Base-by-base conservation (phyloP, 306 rosid species). In the Mimosa bimucronata region DNA sequence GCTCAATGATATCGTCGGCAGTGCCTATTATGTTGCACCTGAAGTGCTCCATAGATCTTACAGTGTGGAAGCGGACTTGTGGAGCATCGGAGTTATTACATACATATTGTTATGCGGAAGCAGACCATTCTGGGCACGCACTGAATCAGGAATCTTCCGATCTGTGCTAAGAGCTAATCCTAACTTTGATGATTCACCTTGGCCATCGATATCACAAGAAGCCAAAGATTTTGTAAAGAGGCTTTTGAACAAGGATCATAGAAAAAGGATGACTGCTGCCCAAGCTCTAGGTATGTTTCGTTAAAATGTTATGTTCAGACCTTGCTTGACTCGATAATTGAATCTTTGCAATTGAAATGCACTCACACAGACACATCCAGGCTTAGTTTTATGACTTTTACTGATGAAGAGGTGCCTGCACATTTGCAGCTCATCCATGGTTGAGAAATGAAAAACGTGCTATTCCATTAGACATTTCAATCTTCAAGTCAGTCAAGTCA, bases 21-120 rank as follows among this genome's bases (percentile, higher is more conserved):
- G 98, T 83, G 98, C 98, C 28, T 94, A 94, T 86, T 94, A 92
- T 57, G 98, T 95, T 80, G 97, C 98, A 26, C 98, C 98, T 65
- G 98, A 95, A 83, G 98, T 95, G 52, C 89, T 95, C 78, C 97
- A 95, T 87, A 91, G 98, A 89, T 92, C 98, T 41, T 95, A 95
- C 80, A 88, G 91, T 77, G 81, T 88, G 69, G 98, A 95, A 85
- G 98, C 88, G 82, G 98, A 95, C 86, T 80, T 92, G 77, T 95
- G 98, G 98, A 95, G 98, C 81, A 86, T 92, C 61, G 98, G 98
- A 48, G 98, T 95, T 80, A 90, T 95, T 85, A 89, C 98, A 2
- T 95, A 95, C 79, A 95, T 95, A 80, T 84, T 95, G 81, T 82
- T 95, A 44, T 95, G 98, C 50, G 98, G 98, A 72, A 89, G 98